These are phyloP conservation scores for Chondrus crispus DNA, from an alignment of 23 red algal genomes.

Conservation along the genomic window DNA sequence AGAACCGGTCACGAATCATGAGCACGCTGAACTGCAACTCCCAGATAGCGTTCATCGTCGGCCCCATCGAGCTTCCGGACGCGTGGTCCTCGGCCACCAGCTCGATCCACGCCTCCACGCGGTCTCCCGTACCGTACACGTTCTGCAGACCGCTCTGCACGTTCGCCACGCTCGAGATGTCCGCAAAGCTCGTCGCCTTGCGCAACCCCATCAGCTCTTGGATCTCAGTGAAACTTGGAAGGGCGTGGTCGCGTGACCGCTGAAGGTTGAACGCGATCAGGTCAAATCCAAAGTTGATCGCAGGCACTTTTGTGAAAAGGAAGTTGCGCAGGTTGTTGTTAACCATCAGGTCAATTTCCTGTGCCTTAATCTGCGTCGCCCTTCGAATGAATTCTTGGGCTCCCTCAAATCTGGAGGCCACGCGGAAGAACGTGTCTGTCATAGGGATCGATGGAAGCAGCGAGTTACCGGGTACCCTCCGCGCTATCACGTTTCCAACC, in stretches of 20 bases:
- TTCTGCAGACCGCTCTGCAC: not conserved
- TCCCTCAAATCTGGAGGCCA: not conserved
- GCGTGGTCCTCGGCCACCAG: conserved; percentile 43
- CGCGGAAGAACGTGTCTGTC: conserved; percentile 14
- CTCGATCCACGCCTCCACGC: conserved; percentile 50
- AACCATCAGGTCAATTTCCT: conserved; percentile 22
- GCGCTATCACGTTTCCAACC: conserved; percentile 18
- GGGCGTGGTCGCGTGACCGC: conserved; percentile 37
- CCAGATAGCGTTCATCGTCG: conserved; percentile 5
- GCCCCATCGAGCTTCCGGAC: conserved; percentile 2
- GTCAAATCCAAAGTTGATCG: conserved; percentile 5
- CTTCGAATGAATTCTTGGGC: conserved; percentile 30
- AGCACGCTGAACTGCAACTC: conserved; percentile 21
- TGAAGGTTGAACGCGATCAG: conserved; percentile 54
- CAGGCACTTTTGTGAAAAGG: conserved; percentile 30
- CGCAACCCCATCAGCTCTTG: not conserved
- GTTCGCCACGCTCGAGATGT: not conserved
- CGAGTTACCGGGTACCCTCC: not conserved
- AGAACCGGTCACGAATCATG: conserved; percentile 44
- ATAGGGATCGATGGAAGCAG: not conserved
- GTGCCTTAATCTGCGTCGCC: not conserved
- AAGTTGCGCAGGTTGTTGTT: conserved; percentile 45
- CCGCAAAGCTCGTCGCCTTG: not conserved
- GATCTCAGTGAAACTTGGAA: conserved; percentile 13
- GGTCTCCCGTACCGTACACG: not conserved